Conservation (phyloP, 1,139 yeast genomes). For the Kodamaea suecica region DNA sequence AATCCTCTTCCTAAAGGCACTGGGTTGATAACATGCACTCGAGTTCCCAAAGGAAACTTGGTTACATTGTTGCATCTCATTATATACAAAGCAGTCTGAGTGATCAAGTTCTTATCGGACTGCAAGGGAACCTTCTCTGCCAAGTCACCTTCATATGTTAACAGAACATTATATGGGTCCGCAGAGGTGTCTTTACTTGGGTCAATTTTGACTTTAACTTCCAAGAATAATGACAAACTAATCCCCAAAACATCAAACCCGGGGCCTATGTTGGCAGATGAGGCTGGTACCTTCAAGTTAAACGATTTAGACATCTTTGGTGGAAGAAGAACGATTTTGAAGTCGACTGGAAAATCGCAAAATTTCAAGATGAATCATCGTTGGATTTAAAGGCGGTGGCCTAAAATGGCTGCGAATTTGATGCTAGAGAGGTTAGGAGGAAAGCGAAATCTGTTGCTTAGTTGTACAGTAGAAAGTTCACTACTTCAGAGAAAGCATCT, state of each 20-base stretch:
- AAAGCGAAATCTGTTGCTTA: too few species aligned
- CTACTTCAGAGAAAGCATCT: too few species aligned
- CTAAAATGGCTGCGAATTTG: too few species aligned
- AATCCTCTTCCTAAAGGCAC: slow-evolving; percentile 95
- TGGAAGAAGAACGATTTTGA: not conserved
- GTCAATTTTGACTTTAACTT: slow-evolving; percentile 65
- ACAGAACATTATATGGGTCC: slow-evolving; percentile 67
- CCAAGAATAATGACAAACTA: slow-evolving; percentile 72
- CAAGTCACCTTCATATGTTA: slow-evolving; percentile 74
- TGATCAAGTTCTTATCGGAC: slow-evolving; percentile 77
- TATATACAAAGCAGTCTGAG: slow-evolving; percentile 89
- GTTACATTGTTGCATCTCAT: slow-evolving; percentile 75
- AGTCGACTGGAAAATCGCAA: too few species aligned
- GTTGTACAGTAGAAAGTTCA: too few species aligned
- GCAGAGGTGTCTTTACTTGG: slow-evolving; percentile 46
- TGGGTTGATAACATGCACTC: slow-evolving; percentile 77
- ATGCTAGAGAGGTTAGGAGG: too few species aligned
- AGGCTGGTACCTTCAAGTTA: slow-evolving; percentile 82
- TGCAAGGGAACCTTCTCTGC: slow-evolving; percentile 73
- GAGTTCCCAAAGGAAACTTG: slow-evolving; percentile 82
- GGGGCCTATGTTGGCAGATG: slow-evolving; percentile 97
- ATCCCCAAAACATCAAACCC: slow-evolving; percentile 96
- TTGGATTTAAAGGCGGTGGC: too few species aligned
- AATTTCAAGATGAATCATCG: slow-evolving; percentile 1
- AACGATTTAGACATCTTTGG: slow-evolving; percentile 21